Base-by-base conservation (phyloP, 129 eudicot species). In the Calendula officinalis region DNA sequence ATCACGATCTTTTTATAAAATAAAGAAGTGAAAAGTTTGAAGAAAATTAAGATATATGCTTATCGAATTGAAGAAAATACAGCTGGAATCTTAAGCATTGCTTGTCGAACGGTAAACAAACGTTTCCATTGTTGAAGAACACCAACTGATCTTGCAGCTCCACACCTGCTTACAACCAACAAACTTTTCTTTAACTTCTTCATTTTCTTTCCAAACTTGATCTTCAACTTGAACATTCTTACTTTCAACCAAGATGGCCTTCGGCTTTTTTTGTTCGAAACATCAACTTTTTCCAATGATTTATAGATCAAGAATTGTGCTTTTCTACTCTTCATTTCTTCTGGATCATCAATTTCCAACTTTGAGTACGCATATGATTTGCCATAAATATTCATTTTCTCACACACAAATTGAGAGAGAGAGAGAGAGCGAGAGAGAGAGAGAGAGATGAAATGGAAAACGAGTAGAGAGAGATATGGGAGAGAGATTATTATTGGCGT, bases 251-350 rank as follows among this genome's bases (percentile, higher is more conserved):
- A 76, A 7, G 80, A 79, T 6, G 75, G 70, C 40, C 71, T 79
- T 74, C 58, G 61, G 73, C 73, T 74, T 72, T 48, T 71, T 66
- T 67, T 59, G 11, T 34, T 46, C 12, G 60, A 36, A 8, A 30
- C 51, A 54, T 83, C 90, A 0, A 55, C 85, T 30, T 80, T 64
- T 56, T 80, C 62, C 22, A 83, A 17, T 9, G 83, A 54, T 53
- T 83, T 83, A 64, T 83, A 77, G 61, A 83, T 80, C 81, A 83
- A 70, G 70, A 83, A 83, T 37, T 62, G 83, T 6, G 90, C 90
- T 60, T 60, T 67, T 42, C 90, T 45, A 63, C 76, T 83, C 43
- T 70, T 77, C 0, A 40, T 51, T 55, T 80, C 90, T 36, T 83
- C 85, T 62, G 80, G 78, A 69, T 77, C 85, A 47, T 77, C 85